Evolutionary conservation across 768 basidiomycete species (phyloP), one percentile per base, ranked within the genome.

Genomic region (Leccinum sublutescens): DNA sequence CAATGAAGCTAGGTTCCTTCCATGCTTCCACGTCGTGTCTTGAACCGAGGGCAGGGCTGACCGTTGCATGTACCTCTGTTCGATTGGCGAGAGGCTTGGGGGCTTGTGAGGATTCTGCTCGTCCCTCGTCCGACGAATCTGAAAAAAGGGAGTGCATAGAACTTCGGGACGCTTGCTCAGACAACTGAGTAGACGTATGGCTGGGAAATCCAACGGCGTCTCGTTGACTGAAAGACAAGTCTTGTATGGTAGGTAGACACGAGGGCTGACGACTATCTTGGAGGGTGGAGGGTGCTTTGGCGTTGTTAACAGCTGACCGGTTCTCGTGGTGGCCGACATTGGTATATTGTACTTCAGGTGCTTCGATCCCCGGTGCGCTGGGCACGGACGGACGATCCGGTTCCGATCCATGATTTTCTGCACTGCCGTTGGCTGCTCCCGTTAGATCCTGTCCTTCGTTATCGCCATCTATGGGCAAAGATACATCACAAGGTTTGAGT

Each of bases 1-100:
- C 5, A 53, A 75, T 64, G 56, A 75, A 75, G 50, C 72, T 75
- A 11, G 74, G 74, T 21, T 64, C 56, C 52, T 68, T 70, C 74
- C 74, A 75, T 52, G 72, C 60, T 21, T 59, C 62, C 5, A 69
- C 31, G 51, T 76, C 66, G 38, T 75, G 75, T 43, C 38, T 50
- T 25, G 62, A 55, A 33, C 45, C 31, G 11, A 49, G 47, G 3
- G 6, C 5, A 45, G 40, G 31, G n/a, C n/a, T 53, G 33, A 25
- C 21, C 19, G 40, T 21, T 57, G 49, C 58, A 33, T 53, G 50
- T 25, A 36, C 17, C 17, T 53, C 47, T 19, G 27, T 43, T 57
- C 14, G 53, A 21, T 8, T 5, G 5, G 36, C 40, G 3, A 57
- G 27, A 36, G 9, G 33, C 3, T 11, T 5, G 11, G 40, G 19